A percentile compares a stretch with the other conserved stretches of the same genome.
These are phyloP conservation scores for Penicillium sp. DNA, from an alignment of 2,329 filamentous ascomycete species.

Conservation along the genomic window DNA sequence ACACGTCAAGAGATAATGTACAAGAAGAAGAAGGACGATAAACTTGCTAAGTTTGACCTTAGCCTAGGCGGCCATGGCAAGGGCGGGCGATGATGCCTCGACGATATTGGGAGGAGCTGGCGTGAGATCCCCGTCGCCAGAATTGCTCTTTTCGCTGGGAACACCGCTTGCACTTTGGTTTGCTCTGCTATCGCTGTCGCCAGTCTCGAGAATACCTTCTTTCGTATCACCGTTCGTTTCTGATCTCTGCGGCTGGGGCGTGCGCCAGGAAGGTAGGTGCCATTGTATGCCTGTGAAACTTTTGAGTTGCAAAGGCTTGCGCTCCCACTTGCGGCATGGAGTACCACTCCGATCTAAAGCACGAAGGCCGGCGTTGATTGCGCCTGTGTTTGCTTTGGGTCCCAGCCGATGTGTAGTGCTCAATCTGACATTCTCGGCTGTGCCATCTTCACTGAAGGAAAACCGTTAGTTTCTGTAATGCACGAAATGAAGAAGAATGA, in stretches of 20 bases:
- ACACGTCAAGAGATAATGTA: slow-evolving; percentile 32
- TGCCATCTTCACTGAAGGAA: slow-evolving; percentile 54
- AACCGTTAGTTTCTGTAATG: background rate
- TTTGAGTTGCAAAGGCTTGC: slow-evolving; percentile 81
- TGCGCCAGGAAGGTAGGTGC: slow-evolving; percentile 82
- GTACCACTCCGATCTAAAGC: slow-evolving; percentile 91
- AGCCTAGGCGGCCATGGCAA: slow-evolving; percentile 45
- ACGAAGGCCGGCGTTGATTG: slow-evolving; percentile 94
- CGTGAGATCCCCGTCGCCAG: slow-evolving; percentile 54
- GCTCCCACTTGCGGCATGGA: slow-evolving; percentile 89
- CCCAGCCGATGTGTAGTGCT: slow-evolving; percentile 75
- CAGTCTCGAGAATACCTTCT: slow-evolving; percentile 59
- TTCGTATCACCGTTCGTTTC: slow-evolving; percentile 67
- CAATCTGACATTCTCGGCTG: slow-evolving; percentile 47
- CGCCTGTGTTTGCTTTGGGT: slow-evolving; percentile 94
- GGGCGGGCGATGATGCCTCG: slow-evolving; percentile 58
- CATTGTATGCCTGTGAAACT: slow-evolving; percentile 89
- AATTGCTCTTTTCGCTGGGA: slow-evolving; percentile 64
- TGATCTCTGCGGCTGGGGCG: slow-evolving; percentile 45
- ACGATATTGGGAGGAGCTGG: slow-evolving; percentile 51
- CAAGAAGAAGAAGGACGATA: slow-evolving; percentile 23
- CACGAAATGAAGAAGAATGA: background rate
- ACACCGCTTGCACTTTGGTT: slow-evolving; percentile 61
- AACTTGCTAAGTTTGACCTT: background rate
- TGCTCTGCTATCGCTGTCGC: slow-evolving; percentile 61